phyloP scores from a whole-genome alignment of 202 grass and related monocot species.

The Zoysia matrella region DNA sequence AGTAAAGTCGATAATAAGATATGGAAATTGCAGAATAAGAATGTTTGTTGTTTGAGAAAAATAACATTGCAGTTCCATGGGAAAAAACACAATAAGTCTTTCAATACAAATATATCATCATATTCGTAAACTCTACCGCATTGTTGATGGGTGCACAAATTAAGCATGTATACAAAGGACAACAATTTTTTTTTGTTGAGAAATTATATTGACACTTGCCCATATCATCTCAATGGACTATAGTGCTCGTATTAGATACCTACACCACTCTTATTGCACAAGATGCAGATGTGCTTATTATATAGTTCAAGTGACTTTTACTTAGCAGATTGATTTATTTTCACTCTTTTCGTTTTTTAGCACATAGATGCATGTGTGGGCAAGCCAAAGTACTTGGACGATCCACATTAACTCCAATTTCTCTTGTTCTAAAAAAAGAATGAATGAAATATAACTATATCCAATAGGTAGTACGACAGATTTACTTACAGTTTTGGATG shows the following conservation, averaged over 20 bases:
- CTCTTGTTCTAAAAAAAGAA: too few species aligned
- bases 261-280: not conserved
- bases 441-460: not conserved
- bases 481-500: slow-evolving; percentile 79
- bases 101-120: not conserved
- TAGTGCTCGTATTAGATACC: not conserved
- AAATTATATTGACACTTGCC: not conserved
- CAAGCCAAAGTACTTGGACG: too few species aligned
- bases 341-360: not conserved
- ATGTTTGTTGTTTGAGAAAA: not conserved
- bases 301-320: not conserved
- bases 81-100: not conserved
- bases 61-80: not conserved
- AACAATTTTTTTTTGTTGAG: not conserved
- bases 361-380: too few species aligned
- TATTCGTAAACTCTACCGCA: not conserved
- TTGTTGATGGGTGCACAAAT: not conserved
- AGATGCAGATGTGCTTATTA: not conserved
- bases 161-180: not conserved
- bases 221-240: slow-evolving; percentile 1
- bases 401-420: too few species aligned
- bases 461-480: not conserved
- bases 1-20: slow-evolving; percentile 28
- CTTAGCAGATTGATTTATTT: not conserved
- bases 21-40: slow-evolving; percentile 19